Base-by-base conservation (phyloP, 78 protist species). In the Diacronema lutheri region DNA sequence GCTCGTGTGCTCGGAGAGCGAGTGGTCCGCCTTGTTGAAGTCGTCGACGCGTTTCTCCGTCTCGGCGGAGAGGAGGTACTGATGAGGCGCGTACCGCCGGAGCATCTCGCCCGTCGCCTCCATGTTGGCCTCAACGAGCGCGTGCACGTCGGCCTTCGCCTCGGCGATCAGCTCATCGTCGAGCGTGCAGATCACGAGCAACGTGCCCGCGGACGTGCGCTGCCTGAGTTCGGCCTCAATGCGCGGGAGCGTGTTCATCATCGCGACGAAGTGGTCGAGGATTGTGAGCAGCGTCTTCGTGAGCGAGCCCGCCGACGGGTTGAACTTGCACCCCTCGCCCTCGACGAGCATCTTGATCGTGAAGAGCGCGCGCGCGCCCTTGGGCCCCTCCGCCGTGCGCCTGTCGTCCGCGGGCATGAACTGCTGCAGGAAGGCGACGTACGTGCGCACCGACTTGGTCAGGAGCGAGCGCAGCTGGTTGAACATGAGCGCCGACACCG, bases 391-490 rank as follows among this genome's bases (percentile, higher is more conserved):
- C 23, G 62, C 62, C 62, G 62, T 13, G n/a, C 6, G n/a, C 62
- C 4, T 11, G n/a, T 14, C 62, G 25, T 4, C 62, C 25, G 62
- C 23, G 25, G 62, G 16, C 62, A 13, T 21, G 62, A 25, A 40
- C 29, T 37, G 6, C 35, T 50, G 68, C 31, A 84, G 4, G 64
- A 84, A 84, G 57, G 2, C 12, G 26, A 44, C 65, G 71, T 19
- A 85, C 26, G 25, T 65, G 11, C 4, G 31, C 37, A 84, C n/a
- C 38, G 68, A 46, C 33, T 4, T 40, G 81, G 55, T 40, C 55
- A 85, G 40, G 7, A 85, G 61, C 50, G 29, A 19, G 44, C 88
- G 88, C 82, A 72, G 46, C 60, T 78, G 38, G 82, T 85, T 79
- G 69, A 40, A 44, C 81, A 72, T 72, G 57, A 85, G 55, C 55